These are phyloP conservation scores for Rhododendron vialii DNA, from an alignment of 148 eudicot species.

Conservation along the genomic window DNA sequence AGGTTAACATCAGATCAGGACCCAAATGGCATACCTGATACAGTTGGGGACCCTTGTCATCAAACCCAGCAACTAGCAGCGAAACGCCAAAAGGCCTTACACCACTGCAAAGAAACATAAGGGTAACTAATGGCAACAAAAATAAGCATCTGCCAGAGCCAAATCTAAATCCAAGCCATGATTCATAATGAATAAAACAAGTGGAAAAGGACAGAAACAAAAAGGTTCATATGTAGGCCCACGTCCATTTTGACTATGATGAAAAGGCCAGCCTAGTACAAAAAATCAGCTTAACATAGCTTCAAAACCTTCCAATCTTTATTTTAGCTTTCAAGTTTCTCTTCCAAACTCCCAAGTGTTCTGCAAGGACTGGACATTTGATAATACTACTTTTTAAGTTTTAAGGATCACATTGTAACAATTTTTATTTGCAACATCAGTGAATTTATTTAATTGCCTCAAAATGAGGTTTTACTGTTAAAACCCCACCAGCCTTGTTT, in stretches of 20 bases:
- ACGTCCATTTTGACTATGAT: neutral
- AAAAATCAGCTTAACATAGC: neutral
- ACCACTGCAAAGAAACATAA: conserved; percentile 46
- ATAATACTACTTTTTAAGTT: neutral
- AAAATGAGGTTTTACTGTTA: neutral
- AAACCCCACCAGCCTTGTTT: neutral
- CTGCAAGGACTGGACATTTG: neutral
- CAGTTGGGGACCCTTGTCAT: conserved; percentile 96
- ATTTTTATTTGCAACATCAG: neutral
- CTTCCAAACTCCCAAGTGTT: neutral
- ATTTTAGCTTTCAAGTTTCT: neutral
- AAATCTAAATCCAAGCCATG: neutral
- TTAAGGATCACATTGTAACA: neutral
- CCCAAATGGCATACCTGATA: conserved; percentile 58
- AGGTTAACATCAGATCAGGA: neutral
- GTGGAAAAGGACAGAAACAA: neutral
- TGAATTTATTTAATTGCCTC: neutral
- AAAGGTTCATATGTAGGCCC: too few species aligned
- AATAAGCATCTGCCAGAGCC: neutral
- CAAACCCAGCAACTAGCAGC: conserved; percentile 93
- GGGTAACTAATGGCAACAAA: neutral
- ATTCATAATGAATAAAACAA: neutral
- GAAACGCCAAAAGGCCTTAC: conserved; percentile 99
- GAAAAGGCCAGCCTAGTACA: neutral
- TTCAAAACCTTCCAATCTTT: neutral